Evolutionary conservation across 2,329 filamentous ascomycete species (phyloP).

Genomic region (Fusarium floridanum): DNA sequence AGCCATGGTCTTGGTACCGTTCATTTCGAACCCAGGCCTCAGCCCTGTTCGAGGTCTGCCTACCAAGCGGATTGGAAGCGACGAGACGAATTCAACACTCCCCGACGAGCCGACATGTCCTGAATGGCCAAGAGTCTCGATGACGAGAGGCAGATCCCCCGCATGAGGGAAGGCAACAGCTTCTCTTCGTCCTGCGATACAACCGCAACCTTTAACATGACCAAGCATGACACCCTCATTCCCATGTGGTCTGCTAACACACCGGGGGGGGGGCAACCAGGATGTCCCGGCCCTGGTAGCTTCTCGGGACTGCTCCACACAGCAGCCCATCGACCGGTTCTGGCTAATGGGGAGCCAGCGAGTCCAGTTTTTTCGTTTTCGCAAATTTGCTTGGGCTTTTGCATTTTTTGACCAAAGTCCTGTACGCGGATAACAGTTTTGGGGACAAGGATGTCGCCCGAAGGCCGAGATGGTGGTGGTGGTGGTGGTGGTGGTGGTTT

Average conservation of each 20-base stretch:
- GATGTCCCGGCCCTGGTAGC: constrained; percentile 8
- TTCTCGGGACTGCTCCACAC: constrained; percentile 26
- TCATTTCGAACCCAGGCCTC: constrained; percentile 1
- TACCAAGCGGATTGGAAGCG: not conserved
- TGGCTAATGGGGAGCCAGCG: constrained; percentile 25
- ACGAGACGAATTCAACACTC: not conserved
- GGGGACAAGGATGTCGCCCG: constrained; percentile 16
- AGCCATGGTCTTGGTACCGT: constrained; percentile 12
- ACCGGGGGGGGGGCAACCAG: not conserved
- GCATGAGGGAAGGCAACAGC: constrained; percentile 1
- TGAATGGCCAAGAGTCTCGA: not conserved
- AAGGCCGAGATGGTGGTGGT: constrained; percentile 23
- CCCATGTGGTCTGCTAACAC: constrained; percentile 11
- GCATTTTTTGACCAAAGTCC: not conserved
- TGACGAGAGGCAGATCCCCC: constrained; percentile 8
- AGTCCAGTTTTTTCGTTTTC: constrained; percentile 15
- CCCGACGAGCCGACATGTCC: not conserved
- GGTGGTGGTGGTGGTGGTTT: constrained; percentile 5
- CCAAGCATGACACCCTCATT: constrained; percentile 9
- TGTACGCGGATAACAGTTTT: constrained; percentile 26
- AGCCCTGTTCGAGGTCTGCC: constrained; percentile 3
- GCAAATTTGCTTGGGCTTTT: not conserved
- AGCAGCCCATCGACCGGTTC: constrained; percentile 3
- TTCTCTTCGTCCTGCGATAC: not conserved
- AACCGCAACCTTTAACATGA: constrained; percentile 6